Percentiles rank a stretch among this genome's conserved stretches.
Evolutionary conservation across 2,329 filamentous ascomycete species (phyloP).

Genomic region (Emydomyces testavorans): DNA sequence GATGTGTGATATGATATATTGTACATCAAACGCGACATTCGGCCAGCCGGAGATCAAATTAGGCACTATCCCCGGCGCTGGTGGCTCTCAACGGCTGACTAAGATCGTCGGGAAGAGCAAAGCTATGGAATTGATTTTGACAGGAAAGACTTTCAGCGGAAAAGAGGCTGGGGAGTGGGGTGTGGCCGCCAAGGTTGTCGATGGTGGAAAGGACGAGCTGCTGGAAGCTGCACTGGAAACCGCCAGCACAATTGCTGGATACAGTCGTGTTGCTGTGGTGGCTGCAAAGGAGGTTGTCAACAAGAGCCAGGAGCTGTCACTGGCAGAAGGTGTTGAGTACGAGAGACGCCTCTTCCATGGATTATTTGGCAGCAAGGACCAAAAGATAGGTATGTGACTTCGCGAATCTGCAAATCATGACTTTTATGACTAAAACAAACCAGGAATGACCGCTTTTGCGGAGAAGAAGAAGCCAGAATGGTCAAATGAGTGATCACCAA

Average conservation of each 20-base stretch:
- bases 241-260: slow-evolving; percentile 78
- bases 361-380: slow-evolving; percentile 86
- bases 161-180: slow-evolving; percentile 83
- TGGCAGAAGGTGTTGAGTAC: slow-evolving; percentile 87
- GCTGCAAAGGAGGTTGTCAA: slow-evolving; percentile 97
- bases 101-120: slow-evolving; percentile 69
- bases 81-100: slow-evolving; percentile 80
- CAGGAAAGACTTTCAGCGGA: slow-evolving; percentile 72
- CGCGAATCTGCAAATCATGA: background rate
- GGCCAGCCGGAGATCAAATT: slow-evolving; percentile 97
- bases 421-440: background rate
- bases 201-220: slow-evolving; percentile 61
- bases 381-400: slow-evolving; percentile 65
- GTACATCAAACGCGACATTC: slow-evolving; percentile 73
- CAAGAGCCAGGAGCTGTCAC: slow-evolving; percentile 84
- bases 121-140: slow-evolving; percentile 86
- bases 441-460: slow-evolving; percentile 78
- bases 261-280: slow-evolving; percentile 75
- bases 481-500: slow-evolving; percentile 54
- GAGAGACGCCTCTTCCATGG: slow-evolving; percentile 89
- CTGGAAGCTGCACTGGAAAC: slow-evolving; percentile 71
- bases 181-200: slow-evolving; percentile 70
- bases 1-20: slow-evolving; percentile 96
- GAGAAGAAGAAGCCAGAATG: slow-evolving; percentile 91
- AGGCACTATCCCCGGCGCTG: slow-evolving; percentile 81